These are phyloP conservation scores for Cucumis variabilis DNA, from an alignment of 331 rosid species.

Conservation along the genomic window DNA sequence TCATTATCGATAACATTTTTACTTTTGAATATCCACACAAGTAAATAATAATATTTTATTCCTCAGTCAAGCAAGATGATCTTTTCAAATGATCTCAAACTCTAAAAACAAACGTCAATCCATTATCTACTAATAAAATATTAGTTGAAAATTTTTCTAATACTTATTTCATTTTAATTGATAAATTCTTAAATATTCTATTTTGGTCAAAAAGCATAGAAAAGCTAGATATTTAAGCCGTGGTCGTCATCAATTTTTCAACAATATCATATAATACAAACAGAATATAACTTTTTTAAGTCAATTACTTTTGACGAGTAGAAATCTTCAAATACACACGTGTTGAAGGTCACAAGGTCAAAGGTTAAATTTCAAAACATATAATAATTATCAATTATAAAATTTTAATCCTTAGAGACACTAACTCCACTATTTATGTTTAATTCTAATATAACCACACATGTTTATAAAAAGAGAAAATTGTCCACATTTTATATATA, in stretches of 20 bases:
- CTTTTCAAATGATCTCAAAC: not conserved
- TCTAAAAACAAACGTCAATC: too few relatives aligned
- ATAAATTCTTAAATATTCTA: not conserved
- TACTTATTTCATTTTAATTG: not conserved
- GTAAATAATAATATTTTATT: too few relatives aligned
- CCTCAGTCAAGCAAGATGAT: too few relatives aligned
- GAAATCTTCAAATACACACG: not conserved
- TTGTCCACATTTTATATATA: not conserved
- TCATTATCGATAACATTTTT: too few relatives aligned
- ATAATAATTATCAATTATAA: too few relatives aligned
- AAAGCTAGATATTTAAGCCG: not conserved
- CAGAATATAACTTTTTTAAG: not conserved
- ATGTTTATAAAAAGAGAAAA: too few relatives aligned
- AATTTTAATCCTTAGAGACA: not conserved
- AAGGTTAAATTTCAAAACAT: not conserved
- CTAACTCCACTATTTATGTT: not conserved
- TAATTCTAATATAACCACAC: too few relatives aligned
- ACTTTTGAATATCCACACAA: too few relatives aligned
- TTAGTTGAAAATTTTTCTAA: too few relatives aligned
- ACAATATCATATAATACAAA: not conserved
- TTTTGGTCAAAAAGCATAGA: not conserved
- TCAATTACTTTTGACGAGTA: not conserved
- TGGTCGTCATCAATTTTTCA: not conserved
- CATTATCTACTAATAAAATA: too few relatives aligned
- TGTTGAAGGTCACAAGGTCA: not conserved